Base-by-base conservation (phyloP, 2,329 filamentous ascomycete genomes). In the Whalleya microplaca region DNA sequence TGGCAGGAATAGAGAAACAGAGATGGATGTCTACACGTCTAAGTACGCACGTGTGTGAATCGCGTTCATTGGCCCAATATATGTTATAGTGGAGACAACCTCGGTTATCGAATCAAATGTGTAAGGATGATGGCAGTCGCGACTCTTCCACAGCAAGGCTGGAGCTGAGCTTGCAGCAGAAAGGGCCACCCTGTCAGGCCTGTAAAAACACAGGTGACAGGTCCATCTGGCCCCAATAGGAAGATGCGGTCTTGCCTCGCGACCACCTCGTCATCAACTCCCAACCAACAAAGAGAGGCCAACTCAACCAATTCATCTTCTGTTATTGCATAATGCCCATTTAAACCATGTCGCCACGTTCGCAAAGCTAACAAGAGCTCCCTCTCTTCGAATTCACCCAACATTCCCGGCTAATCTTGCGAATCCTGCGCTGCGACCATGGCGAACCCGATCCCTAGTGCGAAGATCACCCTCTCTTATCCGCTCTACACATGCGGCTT, bases 401-500 rank as follows among this genome's bases (percentile, higher is more conserved):
- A 37, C 32, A 29, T 44, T 43, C 44, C 45, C 37, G 42, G 41
- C 50, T 21, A 51, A 53, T 48, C 51, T 51, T 41, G 41, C 49
- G 27, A 29, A n/a, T 23, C 45, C n/a, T n/a, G n/a, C n/a, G 48
- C 47, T 49, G 55, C 47, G 54, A 66, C 62, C 59, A 72, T 72
- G 70, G 65, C 55, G 59, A 64, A 65, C 37, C 57, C 44, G 41
- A 69, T 85, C 60, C 74, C 76, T 52, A 74, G 74, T 57, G 83
- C 88, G 58, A 88, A 86, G 72, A 78, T 86, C 65, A 85, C 85
- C 53, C 84, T 96, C 63, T 84, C 86, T 55, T 97, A 94, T 74
- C 93, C 93, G 47, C 84, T 96, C 56, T 96, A 92, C 73, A 86
- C 89, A 53, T 90, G 92, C 72, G 92, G 92, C 70, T 97, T 96